These are phyloP conservation scores for Lentinula aciculospora DNA, from an alignment of 768 basidiomycete species.

Conservation along the genomic window DNA sequence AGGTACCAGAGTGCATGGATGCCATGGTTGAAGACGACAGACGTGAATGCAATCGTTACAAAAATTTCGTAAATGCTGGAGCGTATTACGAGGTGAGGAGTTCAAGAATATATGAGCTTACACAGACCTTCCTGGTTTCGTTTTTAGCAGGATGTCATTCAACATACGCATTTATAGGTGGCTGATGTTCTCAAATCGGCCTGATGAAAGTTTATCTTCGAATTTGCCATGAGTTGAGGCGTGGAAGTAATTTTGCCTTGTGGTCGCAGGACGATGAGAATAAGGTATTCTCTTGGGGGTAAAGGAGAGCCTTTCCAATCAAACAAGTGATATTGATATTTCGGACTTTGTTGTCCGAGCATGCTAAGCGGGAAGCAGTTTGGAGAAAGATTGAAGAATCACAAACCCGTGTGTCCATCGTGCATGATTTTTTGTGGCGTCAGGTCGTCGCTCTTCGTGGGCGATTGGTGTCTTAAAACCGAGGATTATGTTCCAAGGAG, in stretches of 20 bases:
- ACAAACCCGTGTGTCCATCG: background rate
- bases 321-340: background rate
- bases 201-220: background rate
- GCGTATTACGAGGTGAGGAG: background rate
- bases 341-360: background rate
- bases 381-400: background rate
- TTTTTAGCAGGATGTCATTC: background rate
- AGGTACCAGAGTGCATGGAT: conserved; percentile 1
- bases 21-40: background rate
- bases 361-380: background rate
- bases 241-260: background rate
- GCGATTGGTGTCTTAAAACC: too few species aligned
- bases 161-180: background rate
- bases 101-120: background rate
- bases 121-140: background rate
- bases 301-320: background rate
- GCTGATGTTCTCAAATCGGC: background rate
- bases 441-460: too few species aligned
- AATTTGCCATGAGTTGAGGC: background rate
- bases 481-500: too few species aligned
- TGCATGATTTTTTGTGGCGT: background rate
- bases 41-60: background rate
- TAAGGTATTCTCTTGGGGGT: background rate
- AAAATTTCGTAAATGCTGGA: background rate
- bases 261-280: background rate